phyloP scores from a whole-genome alignment of 768 basidiomycete genomes.

The Pleurotus salmoneostramineus region DNA sequence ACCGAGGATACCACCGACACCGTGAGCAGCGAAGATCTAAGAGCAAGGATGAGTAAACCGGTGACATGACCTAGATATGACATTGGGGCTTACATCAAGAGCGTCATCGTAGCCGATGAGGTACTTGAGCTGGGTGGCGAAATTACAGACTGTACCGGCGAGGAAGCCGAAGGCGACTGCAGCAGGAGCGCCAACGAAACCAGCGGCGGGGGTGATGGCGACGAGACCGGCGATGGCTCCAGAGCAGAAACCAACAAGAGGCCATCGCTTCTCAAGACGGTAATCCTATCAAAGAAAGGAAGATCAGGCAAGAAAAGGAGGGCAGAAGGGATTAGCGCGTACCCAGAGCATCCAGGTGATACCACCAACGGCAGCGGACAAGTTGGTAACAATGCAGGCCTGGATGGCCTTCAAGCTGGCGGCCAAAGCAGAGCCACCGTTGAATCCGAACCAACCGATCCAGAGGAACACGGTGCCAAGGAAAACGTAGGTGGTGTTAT shows the following conservation, averaged over 20 bases:
- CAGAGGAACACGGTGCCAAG: slow-evolving; percentile 93
- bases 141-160: slow-evolving; percentile 85
- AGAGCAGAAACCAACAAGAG: slow-evolving; percentile 91
- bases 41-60: background rate
- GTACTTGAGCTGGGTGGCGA: slow-evolving; percentile 94
- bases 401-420: slow-evolving; percentile 86
- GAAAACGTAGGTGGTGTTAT: slow-evolving; percentile 90
- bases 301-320: background rate
- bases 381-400: slow-evolving; percentile 91
- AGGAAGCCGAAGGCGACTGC: slow-evolving; percentile 83
- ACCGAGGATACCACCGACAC: slow-evolving; percentile 73
- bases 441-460: slow-evolving; percentile 97
- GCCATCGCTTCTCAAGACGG: slow-evolving; percentile 91
- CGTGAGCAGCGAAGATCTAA: slow-evolving; percentile 90
- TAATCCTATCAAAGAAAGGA: slow-evolving; percentile 55
- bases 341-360: slow-evolving; percentile 92
- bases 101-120: slow-evolving; percentile 72
- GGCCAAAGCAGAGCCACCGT: slow-evolving; percentile 86
- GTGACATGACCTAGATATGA: background rate
- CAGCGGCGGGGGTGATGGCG: slow-evolving; percentile 84
- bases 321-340: slow-evolving; percentile 12
- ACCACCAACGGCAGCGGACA: slow-evolving; percentile 86
- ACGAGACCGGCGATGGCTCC: slow-evolving; percentile 91
- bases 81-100: slow-evolving; percentile 55
- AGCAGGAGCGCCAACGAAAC: slow-evolving; percentile 80